Conservation (phyloP, 495 filamentous ascomycete genomes). For the Usnea hakonensis region DNA sequence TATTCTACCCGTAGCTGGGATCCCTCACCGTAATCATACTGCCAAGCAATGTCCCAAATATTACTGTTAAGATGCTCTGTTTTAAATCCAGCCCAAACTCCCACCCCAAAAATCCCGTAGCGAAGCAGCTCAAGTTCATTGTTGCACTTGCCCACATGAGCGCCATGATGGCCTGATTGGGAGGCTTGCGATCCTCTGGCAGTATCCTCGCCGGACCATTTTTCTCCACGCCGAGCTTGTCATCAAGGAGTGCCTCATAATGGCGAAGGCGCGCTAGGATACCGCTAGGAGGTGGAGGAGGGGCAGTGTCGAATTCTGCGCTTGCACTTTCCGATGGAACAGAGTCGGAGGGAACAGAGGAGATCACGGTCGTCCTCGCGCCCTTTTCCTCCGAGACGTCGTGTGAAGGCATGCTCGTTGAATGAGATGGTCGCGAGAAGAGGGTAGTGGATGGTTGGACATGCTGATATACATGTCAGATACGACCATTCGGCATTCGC, state of each 20-base stretch:
- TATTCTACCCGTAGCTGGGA: conserved; percentile 21
- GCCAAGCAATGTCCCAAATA: conserved; percentile 42
- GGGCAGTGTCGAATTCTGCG: conserved; percentile 20
- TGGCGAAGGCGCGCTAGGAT: conserved; percentile 28
- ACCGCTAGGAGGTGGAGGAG: conserved; percentile 26
- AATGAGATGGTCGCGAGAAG: background rate
- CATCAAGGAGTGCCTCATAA: conserved; percentile 38
- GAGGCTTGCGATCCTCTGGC: conserved; percentile 29
- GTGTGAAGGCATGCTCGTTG: background rate
- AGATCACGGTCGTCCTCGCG: background rate
- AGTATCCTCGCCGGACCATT: conserved; percentile 38
- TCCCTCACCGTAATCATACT: conserved; percentile 38
- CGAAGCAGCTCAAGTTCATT: conserved; percentile 49
- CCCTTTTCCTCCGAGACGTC: background rate
- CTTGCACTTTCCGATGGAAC: background rate
- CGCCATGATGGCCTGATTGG: conserved; percentile 14
- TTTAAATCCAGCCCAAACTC: conserved; percentile 42
- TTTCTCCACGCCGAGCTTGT: conserved; percentile 40
- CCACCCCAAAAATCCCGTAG: conserved; percentile 42
- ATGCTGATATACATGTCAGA: background rate
- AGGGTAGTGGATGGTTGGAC: too few species aligned
- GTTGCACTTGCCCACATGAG: conserved; percentile 42
- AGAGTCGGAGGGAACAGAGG: background rate
- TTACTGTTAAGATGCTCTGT: conserved; percentile 39
- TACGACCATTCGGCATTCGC: background rate